A percentile compares a stretch with the other conserved stretches of the same genome.
These are phyloP conservation scores for Lachancea mirantina DNA, from an alignment of 805 yeast species.

Conservation along the genomic window DNA sequence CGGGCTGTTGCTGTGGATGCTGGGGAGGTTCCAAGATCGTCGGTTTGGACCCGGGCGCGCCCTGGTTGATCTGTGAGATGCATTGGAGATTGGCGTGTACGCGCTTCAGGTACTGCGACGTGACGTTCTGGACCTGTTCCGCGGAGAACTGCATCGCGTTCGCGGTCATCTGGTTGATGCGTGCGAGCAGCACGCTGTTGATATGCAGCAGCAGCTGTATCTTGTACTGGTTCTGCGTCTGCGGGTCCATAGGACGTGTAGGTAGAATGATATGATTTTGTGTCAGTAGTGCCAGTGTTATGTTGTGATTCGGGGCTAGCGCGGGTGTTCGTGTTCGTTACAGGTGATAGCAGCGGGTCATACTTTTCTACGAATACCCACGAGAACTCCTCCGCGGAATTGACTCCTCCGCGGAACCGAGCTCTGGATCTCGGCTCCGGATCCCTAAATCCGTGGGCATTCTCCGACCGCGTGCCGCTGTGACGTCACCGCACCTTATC, in stretches of 20 bases:
- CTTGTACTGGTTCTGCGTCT: conserved; percentile 29
- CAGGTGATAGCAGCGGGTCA: too few relatives aligned
- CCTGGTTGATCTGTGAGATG: conserved; percentile 31
- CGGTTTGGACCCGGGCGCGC: conserved; percentile 22
- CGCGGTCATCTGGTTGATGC: conserved; percentile 24
- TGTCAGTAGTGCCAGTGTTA: too few relatives aligned
- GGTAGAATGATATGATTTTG: too few relatives aligned
- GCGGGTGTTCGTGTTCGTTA: too few relatives aligned
- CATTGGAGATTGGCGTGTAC: conserved; percentile 32
- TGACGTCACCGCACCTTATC: background rate
- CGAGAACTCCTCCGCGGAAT: too few relatives aligned
- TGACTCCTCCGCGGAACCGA: too few relatives aligned
- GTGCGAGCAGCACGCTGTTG: conserved; percentile 25
- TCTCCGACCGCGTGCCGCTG: background rate
- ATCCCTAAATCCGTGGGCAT: too few relatives aligned
- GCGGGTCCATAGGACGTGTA: too few relatives aligned
- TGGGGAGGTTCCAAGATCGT: conserved; percentile 23
- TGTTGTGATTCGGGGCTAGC: too few relatives aligned
- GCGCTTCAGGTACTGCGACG: conserved; percentile 28
- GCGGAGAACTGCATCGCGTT: conserved; percentile 14
- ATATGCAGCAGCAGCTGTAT: conserved; percentile 31
- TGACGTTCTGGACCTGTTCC: conserved; percentile 22
- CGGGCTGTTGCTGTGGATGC: conserved; percentile 15
- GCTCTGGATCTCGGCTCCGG: too few relatives aligned
- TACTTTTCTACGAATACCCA: too few relatives aligned